Percentiles rank a stretch among this genome's conserved stretches.
Conservation (phyloP, 768 basidiomycete genomes). For the Termitomyces sp. region DNA sequence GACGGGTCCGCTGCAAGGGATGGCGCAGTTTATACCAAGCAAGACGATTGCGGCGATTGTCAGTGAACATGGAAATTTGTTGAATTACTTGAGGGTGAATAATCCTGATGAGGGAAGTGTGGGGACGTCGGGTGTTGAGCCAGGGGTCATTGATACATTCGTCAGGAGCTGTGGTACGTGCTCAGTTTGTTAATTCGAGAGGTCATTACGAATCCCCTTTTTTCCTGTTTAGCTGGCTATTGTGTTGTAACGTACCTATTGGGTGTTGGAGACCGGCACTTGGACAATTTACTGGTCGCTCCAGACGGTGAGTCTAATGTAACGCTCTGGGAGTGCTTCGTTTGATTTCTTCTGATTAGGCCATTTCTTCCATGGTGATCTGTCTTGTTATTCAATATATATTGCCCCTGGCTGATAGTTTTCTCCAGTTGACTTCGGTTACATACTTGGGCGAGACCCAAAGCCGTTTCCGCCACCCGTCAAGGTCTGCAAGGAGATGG, state of each 20-base stretch:
- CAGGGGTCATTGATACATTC: slow-evolving; percentile 92
- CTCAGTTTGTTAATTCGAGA: neutral
- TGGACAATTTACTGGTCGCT: slow-evolving; percentile 90
- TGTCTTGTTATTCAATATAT: slow-evolving; percentile 7
- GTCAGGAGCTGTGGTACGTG: slow-evolving; percentile 90
- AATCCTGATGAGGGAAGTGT: slow-evolving; percentile 94
- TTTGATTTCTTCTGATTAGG: slow-evolving; percentile 34
- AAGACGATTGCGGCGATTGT: slow-evolving; percentile 95
- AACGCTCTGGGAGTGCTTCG: neutral
- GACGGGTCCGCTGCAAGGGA: slow-evolving; percentile 88
- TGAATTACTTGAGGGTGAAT: slow-evolving; percentile 83
- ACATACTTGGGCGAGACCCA: slow-evolving; percentile 95
- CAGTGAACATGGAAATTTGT: slow-evolving; percentile 82
- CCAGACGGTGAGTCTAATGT: slow-evolving; percentile 67
- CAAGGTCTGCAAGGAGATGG: slow-evolving; percentile 99
- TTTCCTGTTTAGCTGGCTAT: slow-evolving; percentile 74
- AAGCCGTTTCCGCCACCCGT: slow-evolving; percentile 98
- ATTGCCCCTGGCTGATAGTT: neutral
- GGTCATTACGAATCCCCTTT: neutral
- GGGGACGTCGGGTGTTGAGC: slow-evolving; percentile 93
- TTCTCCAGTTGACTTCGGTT: slow-evolving; percentile 89
- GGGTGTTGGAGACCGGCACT: slow-evolving; percentile 95
- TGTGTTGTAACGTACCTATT: slow-evolving; percentile 96
- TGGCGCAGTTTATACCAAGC: slow-evolving; percentile 95
- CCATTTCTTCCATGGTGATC: slow-evolving; percentile 92